Evolutionary conservation across 495 filamentous ascomycete species (phyloP), one percentile per base, ranked within the genome.

Genomic region (Annulohypoxylon nitens): DNA sequence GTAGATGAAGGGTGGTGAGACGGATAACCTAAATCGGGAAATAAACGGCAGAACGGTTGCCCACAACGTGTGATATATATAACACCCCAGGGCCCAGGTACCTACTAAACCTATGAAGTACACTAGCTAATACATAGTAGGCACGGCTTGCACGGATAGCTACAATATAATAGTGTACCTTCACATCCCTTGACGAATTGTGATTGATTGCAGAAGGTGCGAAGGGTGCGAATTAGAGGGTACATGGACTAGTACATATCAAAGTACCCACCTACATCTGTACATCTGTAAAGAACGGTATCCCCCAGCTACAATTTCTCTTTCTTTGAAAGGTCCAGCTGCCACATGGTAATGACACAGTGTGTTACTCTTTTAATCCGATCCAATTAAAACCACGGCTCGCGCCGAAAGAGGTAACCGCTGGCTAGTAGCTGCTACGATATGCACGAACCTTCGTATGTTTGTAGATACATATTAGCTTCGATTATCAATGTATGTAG

Each of bases 261-360:
- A 30, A 6, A 30, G 45, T 50, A 50, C 45, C 8, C 20, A 23
- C 5, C 1, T 8, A 23, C 20, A 23, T 23, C 16, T 14, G n/a
- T 23, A 50, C 45, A 3, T 14, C 45, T 11, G 30, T 30, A 30
- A 30, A 47, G 43, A 14, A 7, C 25, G 33, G 50, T 54, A 43
- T 14, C 30, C 50, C 10, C 11, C 50, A 26, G 33, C 14, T 34
- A 47, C 45, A 18, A 55, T 54, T 71, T 62, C 50, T 54, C 57
- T 53, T 58, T 12, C 57, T 43, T 58, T 12, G 23, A 20, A 65
- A 60, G 53, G 61, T 55, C 64, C 45, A 61, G 65, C 68, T 64
- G 61, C 71, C 71, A 65, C 71, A 73, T 74, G 71, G 71, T 57
- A 14, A 64, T 66, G n/a, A 53, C 41, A 66, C 47, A 61, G n/a